Base-by-base conservation (phyloP, 371 early-diverging fungal species). In the Haplosporangium sp. region DNA sequence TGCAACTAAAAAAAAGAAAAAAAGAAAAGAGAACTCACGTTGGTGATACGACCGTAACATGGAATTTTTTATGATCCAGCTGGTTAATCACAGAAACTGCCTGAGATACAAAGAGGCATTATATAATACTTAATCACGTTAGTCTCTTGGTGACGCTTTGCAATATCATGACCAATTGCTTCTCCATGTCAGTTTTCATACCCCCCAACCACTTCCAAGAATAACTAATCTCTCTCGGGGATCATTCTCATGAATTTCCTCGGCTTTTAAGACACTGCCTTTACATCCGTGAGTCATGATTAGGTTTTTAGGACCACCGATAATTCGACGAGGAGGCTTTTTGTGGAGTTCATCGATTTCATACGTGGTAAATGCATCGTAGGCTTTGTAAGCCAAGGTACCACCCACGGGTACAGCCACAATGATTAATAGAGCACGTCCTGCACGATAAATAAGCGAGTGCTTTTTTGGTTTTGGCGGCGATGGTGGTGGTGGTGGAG, bases 171-270 rank as follows among this genome's bases (percentile, higher is more conserved):
- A n/a, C 50, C n/a, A 34, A 55, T 55, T 55, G 55, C 34, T 35
- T 53, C 20, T 58, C 19, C 19, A 6, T 39, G 13, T 58, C 20
- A 9, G 15, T 3, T 34, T 39, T 59, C 60, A 39, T 59, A 84
- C 86, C 4, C 90, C 94, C 94, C 94, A 94, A 4, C 96, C 95
- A 17, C 91, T 86, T 47, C 94, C 94, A 38, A 95, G 84, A 47
- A 95, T 87, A 5, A 95, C 93, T 35, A 95, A 76, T n/a, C 91
- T 85, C 42, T 88, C 87, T 65, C 89, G 90, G 48, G 78, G 55
- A 15, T 77, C 71, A 15, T 85, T 79, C 8, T 72, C 47, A 56
- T 83, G 76, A 34, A 71, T 70, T 47, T 83, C 83, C 11, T 84
- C 84, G 15, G 72, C 83, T 17, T 78, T 74, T 38, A 78, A 73